phyloP scores from a whole-genome alignment of 2,329 filamentous ascomycete species.

The Mariannaea sp. region DNA sequence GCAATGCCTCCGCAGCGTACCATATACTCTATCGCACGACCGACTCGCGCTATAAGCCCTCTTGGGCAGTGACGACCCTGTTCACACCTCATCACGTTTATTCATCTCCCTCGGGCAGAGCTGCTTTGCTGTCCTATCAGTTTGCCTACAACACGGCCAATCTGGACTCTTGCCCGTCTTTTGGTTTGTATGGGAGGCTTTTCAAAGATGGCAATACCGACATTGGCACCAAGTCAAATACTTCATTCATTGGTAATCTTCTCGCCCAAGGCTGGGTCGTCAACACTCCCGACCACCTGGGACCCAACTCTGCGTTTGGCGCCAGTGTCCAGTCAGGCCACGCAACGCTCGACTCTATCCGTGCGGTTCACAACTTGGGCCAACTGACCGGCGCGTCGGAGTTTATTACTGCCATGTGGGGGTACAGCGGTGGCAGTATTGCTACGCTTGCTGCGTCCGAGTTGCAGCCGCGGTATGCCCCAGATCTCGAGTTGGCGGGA shows the following conservation, averaged over 20 bases:
- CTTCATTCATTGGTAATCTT: conserved; percentile 12
- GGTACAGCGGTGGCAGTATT: conserved; percentile 32
- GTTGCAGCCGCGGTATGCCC: conserved; percentile 24
- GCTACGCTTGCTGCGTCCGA: conserved; percentile 25
- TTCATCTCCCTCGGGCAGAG: conserved; percentile 13
- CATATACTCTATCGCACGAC: conserved; percentile 48
- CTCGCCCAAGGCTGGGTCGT: conserved; percentile 24
- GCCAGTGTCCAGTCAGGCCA: conserved; percentile 47
- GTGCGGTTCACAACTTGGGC: conserved; percentile 41
- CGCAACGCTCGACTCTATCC: conserved; percentile 47
- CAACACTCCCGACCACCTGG: conserved; percentile 50
- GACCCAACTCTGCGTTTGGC: conserved; percentile 48
- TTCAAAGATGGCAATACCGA: conserved; percentile 11
- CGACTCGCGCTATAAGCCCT: conserved; percentile 40
- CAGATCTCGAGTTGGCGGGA: conserved; percentile 16
- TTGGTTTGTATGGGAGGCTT: conserved; percentile 16
- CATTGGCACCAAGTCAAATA: conserved; percentile 21
- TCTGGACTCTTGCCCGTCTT: conserved; percentile 26
- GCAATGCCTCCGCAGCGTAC: conserved; percentile 30
- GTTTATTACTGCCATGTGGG: conserved; percentile 21
- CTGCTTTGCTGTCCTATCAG: conserved; percentile 25
- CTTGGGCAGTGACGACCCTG: conserved; percentile 48
- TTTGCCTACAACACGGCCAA: conserved; percentile 31
- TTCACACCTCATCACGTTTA: conserved; percentile 34
- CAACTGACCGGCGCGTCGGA: background rate